Percentiles rank a stretch among this genome's conserved stretches.
Conservation (phyloP, 495 filamentous ascomycete genomes). For the Parmelia sp. region DNA sequence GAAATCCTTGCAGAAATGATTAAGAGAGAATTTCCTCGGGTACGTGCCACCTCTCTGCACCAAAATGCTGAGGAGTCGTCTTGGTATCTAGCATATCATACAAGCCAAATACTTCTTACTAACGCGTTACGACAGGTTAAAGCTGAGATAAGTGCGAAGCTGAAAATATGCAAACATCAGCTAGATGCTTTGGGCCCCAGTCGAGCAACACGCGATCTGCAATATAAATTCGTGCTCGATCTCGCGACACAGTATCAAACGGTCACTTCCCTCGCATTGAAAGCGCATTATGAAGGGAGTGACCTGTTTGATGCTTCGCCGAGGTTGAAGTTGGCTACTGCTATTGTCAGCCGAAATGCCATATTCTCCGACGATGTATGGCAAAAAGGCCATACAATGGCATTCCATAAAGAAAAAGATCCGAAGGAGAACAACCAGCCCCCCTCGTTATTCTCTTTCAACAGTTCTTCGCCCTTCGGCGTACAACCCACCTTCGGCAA, state of each 20-base stretch:
- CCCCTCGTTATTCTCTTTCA: neutral
- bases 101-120: neutral
- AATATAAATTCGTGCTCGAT: slow-evolving; percentile 39
- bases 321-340: slow-evolving; percentile 40
- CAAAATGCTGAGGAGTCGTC: neutral
- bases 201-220: slow-evolving; percentile 38
- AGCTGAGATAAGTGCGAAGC: slow-evolving; percentile 38
- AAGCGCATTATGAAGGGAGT: slow-evolving; percentile 39
- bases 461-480: neutral
- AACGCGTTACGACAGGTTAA: slow-evolving; percentile 32
- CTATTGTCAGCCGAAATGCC: slow-evolving; percentile 37
- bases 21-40: slow-evolving; percentile 46
- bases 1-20: slow-evolving; percentile 42
- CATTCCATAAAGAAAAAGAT: slow-evolving; percentile 27
- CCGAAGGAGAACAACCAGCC: neutral
- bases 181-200: slow-evolving; percentile 39
- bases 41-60: slow-evolving; percentile 15
- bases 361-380: slow-evolving; percentile 38
- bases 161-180: slow-evolving; percentile 30
- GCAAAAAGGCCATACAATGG: slow-evolving; percentile 36
- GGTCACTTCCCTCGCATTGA: slow-evolving; percentile 35
- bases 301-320: slow-evolving; percentile 33
- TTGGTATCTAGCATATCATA: neutral
- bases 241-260: slow-evolving; percentile 40
- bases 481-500: neutral